phyloP scores from a whole-genome alignment of 345 rosid genomes.

The Salix caprea region DNA sequence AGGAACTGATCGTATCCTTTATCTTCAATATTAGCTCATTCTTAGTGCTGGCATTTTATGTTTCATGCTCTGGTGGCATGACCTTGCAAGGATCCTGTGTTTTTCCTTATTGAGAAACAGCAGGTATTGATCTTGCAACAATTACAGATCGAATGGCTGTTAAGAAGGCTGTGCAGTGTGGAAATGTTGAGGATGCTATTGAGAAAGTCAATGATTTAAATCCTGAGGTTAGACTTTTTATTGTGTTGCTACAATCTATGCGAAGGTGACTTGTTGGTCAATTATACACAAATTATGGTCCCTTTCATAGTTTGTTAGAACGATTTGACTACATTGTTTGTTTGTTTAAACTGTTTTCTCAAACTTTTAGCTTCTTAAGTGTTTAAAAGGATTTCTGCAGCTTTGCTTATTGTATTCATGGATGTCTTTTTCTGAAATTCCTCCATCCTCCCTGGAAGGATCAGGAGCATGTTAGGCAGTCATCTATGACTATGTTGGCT shows the following conservation, averaged over 20 bases:
- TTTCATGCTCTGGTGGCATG: constrained; percentile 2
- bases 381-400: no score
- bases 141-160: constrained; percentile 95
- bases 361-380: no score
- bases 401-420: no score
- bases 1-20: constrained; percentile 90
- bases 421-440: no score
- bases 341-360: not conserved
- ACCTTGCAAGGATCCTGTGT: not conserved
- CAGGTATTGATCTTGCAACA: constrained; percentile 92
- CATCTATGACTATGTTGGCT: no score
- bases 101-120: constrained; percentile 57
- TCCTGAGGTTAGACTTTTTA: constrained; percentile 56
- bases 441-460: no score
- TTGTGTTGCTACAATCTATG: not conserved
- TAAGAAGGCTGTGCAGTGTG: constrained; percentile 92
- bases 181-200: constrained; percentile 95
- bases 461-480: no score
- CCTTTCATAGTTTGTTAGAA: not conserved
- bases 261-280: not conserved
- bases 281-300: not conserved
- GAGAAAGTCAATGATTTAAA: constrained; percentile 93
- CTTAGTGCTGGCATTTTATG: not conserved
- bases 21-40: not conserved
- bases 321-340: not conserved